Base-by-base conservation (phyloP, 352 stramenopile genomes). In the Phytophthora boehmeriae region DNA sequence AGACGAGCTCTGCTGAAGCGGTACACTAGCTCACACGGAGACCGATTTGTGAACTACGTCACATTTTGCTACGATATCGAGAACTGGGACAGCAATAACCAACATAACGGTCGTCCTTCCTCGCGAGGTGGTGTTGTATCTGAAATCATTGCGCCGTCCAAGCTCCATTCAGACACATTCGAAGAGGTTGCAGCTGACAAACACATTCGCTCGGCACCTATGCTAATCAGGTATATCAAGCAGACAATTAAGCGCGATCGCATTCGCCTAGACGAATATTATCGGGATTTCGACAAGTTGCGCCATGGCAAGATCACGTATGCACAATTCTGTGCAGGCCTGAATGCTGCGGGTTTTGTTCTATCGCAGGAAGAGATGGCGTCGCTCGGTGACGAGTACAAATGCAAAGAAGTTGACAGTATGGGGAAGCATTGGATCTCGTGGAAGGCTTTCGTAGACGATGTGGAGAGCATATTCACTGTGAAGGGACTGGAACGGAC, bases 1-100 rank as follows among this genome's bases (percentile, higher is more conserved):
- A 71, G 66, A 25, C 67, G 59, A 16, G 76, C 83, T 5, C 41
- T 94, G n/a, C 65, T 92, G 23, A 85, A 84, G 57, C 78, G 82
- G 5, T 95, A 93, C 36, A 59, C 78, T 8, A 95, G 86, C 44
- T 55, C 75, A 2, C 79, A 92, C 45, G 86, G 81, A 28, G 84
- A 93, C 10, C 71, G 78, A 4, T 95, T 90, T 32, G 61, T 95
- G 20, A 95, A 93, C 70, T 95, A 92, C 48, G 83, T 92, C 41
- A 93, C 83, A 0, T 95, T 95, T 39, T 95, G 86, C 63, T 78
- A 83, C 44, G 86, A 93, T 22, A 63, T 95, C 2, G 86, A 93
- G 46, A 63, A 86, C 34, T 88, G 75, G 75, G 60, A 54, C 13
- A 59, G 47, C 5, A 75, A 68, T 28, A 82, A 77, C 39, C 66